phyloP scores from a whole-genome alignment of 148 eudicot genomes.

The Fagopyrum tataricum region DNA sequence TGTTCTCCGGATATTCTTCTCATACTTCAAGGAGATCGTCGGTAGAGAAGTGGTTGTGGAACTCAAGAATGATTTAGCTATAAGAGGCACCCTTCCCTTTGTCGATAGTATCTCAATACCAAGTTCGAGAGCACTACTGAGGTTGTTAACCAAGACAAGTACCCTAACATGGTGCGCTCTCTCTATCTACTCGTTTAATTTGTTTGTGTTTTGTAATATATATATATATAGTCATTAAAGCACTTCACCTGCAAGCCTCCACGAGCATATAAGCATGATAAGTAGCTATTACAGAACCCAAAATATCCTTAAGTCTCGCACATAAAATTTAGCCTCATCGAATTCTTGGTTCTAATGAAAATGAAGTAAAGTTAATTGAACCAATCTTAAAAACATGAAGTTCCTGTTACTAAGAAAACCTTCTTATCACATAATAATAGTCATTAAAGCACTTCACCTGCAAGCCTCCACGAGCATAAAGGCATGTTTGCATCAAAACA shows the following conservation, averaged over 20 bases:
- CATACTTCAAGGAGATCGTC: slow-evolving; percentile 87
- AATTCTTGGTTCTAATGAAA: too few relatives aligned
- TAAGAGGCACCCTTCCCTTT: slow-evolving; percentile 84
- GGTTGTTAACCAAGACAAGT: slow-evolving; percentile 98
- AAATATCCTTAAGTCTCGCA: too few relatives aligned
- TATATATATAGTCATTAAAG: neutral
- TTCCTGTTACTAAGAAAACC: neutral
- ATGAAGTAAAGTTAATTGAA: neutral
- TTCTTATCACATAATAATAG: neutral
- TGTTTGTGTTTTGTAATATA: neutral
- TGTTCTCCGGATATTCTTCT: slow-evolving; percentile 72
- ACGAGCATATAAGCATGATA: slow-evolving; percentile 75
- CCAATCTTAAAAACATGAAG: neutral
- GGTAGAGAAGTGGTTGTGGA: slow-evolving; percentile 95
- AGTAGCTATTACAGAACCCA: too few relatives aligned
- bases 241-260: slow-evolving; percentile 76
- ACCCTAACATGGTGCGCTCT: slow-evolving; percentile 79
- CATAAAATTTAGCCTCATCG: too few relatives aligned
- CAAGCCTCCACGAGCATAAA: slow-evolving; percentile 84
- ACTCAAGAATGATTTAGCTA: slow-evolving; percentile 89
- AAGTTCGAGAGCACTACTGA: slow-evolving; percentile 93
- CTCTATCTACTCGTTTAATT: neutral
- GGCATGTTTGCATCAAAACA: slow-evolving; percentile 76
- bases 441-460: slow-evolving; percentile 39
- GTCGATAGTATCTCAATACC: slow-evolving; percentile 92